Conservation (phyloP, 192 early-diverging fungal genomes). For the Spinellus fusiger region DNA sequence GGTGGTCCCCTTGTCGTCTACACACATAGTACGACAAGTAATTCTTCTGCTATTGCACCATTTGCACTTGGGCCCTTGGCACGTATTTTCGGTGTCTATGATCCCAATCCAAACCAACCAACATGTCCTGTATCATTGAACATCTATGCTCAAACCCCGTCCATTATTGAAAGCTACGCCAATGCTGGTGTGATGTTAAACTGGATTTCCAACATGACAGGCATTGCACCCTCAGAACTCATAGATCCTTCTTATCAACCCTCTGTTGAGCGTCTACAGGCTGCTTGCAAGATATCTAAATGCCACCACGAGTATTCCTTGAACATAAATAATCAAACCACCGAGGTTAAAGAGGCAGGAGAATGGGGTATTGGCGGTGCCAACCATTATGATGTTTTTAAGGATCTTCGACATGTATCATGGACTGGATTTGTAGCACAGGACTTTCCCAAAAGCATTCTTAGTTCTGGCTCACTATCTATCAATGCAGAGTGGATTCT, state of each 20-base stretch:
- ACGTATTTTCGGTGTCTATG: slow-evolving; percentile 18
- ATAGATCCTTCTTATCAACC: slow-evolving; percentile 5
- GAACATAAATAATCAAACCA: neutral
- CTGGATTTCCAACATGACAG: slow-evolving; percentile 3
- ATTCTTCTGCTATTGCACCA: neutral
- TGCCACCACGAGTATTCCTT: neutral
- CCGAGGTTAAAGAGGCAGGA: neutral
- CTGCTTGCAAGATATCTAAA: neutral
- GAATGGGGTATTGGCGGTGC: no score
- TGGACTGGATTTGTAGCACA: no score
- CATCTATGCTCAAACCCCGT: neutral
- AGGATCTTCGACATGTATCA: no score
- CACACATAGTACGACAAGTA: neutral
- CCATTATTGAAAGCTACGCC: slow-evolving; percentile 2
- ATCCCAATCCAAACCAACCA: neutral
- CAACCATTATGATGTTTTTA: no score
- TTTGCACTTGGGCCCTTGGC: slow-evolving; percentile 14
- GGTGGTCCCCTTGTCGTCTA: slow-evolving; percentile 20
- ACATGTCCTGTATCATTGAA: slow-evolving; percentile 10
- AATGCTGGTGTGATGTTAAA: slow-evolving; percentile 3
- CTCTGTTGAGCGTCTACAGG: neutral
- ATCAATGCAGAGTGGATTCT: no score
- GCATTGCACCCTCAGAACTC: neutral
- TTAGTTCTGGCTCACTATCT: no score
- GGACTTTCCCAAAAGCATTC: no score